Conservation (phyloP, 371 early-diverging fungal species). For the Gilbertella persicaria region DNA sequence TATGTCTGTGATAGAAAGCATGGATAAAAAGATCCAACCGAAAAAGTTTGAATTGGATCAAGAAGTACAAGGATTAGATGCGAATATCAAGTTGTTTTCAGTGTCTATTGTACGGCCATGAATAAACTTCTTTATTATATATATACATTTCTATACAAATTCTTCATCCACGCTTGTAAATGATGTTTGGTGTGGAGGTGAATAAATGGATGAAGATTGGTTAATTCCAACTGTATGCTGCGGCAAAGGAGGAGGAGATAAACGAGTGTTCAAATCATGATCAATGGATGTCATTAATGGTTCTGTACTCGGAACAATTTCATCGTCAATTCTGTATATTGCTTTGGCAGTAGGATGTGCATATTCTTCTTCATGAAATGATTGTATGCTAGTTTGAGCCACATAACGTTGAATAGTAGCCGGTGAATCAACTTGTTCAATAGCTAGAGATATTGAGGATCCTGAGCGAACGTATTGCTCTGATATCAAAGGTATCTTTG, state of each 20-base stretch:
- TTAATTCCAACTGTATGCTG: constrained; percentile 1
- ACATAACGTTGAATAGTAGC: background rate
- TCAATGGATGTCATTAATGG: constrained; percentile 4
- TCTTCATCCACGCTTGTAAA: background rate
- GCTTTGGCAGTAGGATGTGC: background rate
- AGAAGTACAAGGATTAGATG: constrained; percentile 6
- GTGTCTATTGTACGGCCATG: constrained; percentile 6
- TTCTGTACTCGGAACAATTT: constrained; percentile 4
- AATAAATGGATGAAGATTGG: constrained; percentile 7
- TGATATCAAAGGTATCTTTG: too few relatives aligned
- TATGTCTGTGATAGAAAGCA: constrained; percentile 24
- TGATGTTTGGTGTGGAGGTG: constrained; percentile 17
- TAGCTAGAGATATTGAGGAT: too few relatives aligned
- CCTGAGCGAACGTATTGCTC: background rate
- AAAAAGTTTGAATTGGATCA: constrained; percentile 24
- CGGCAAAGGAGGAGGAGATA: constrained; percentile 16
- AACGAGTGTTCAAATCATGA: background rate
- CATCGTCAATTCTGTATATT: constrained; percentile 9
- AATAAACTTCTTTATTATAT: background rate
- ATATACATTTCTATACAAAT: background rate
- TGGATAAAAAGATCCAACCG: constrained; percentile 27
- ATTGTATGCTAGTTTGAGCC: background rate
- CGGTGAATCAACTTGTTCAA: background rate
- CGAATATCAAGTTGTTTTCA: constrained; percentile 6
- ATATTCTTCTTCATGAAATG: background rate